phyloP scores from a whole-genome alignment of 2,329 filamentous ascomycete species.

The Ceratocystis destructans region DNA sequence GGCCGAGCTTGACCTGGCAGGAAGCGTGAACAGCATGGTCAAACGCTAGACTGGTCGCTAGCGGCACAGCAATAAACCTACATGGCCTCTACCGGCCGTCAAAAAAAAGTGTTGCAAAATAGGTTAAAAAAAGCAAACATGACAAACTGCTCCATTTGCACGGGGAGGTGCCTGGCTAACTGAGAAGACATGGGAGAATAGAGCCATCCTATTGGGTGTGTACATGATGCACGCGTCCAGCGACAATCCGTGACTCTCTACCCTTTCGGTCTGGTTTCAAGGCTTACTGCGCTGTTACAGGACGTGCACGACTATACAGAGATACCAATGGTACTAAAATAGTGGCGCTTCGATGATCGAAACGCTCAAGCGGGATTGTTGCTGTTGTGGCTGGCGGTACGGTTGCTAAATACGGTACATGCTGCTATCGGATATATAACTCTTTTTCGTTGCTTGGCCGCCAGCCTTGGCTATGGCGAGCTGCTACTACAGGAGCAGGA shows the following conservation, averaged over 20 bases:
- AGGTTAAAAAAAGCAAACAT: not conserved
- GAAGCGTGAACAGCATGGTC: not conserved
- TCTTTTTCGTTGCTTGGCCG: no score
- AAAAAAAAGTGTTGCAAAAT: not conserved
- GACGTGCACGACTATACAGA: not conserved
- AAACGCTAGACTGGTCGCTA: conserved; percentile 1
- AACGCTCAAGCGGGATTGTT: not conserved
- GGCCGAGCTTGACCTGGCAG: not conserved
- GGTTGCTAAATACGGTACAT: not conserved
- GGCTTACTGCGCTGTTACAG: not conserved
- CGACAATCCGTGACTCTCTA: not conserved
- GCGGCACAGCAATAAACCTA: not conserved
- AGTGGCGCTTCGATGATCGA: not conserved
- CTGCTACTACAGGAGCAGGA: not conserved
- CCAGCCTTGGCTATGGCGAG: not conserved
- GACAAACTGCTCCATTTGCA: not conserved
- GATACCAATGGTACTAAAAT: conserved; percentile 1
- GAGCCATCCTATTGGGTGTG: not conserved
- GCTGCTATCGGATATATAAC: not conserved
- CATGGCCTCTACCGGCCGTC: not conserved
- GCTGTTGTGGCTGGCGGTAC: not conserved
- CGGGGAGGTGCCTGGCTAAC: not conserved
- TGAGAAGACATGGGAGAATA: not conserved
- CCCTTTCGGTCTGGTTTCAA: not conserved
- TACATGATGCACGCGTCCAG: not conserved